phyloP scores from a whole-genome alignment of 768 basidiomycete species.

The Dentipellis fragilis region DNA sequence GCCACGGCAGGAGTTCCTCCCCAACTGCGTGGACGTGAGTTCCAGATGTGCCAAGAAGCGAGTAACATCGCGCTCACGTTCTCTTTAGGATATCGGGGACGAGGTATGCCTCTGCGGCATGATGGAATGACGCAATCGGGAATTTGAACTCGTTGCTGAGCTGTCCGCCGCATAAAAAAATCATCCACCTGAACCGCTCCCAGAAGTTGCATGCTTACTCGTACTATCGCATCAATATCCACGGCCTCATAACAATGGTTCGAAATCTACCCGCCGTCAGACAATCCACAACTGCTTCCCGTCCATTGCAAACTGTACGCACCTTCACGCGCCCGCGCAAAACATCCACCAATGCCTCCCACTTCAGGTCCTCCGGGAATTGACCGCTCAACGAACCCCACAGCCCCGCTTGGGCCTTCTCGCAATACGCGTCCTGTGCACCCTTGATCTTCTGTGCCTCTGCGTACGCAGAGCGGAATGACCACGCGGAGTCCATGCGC shows the following conservation, averaged over 20 bases:
- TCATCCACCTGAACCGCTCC: neutral
- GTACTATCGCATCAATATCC: slow-evolving; percentile 62
- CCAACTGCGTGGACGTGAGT: slow-evolving; percentile 22
- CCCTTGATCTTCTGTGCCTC: slow-evolving; percentile 60
- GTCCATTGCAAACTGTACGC: neutral
- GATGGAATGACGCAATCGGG: slow-evolving; percentile 67
- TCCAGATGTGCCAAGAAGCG: neutral
- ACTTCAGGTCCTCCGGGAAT: slow-evolving; percentile 65
- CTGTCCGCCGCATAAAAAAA: slow-evolving; percentile 20
- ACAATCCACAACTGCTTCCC: neutral
- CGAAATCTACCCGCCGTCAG: slow-evolving; percentile 32
- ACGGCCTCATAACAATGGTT: slow-evolving; percentile 68
- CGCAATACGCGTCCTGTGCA: slow-evolving; percentile 65
- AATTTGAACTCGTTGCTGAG: slow-evolving; percentile 82
- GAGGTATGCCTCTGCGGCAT: slow-evolving; percentile 75
- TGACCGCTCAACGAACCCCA: slow-evolving; percentile 27
- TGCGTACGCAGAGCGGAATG: slow-evolving; percentile 70
- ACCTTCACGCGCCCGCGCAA: slow-evolving; percentile 83
- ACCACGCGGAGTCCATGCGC: slow-evolving; percentile 75
- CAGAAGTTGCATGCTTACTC: slow-evolving; percentile 32
- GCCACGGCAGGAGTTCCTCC: slow-evolving; percentile 69
- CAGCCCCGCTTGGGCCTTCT: slow-evolving; percentile 38
- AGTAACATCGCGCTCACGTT: slow-evolving; percentile 35
- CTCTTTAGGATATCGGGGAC: slow-evolving; percentile 69
- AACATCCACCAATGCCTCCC: slow-evolving; percentile 75